A percentile compares a stretch with the other conserved stretches of the same genome.
phyloP scores from a whole-genome alignment of 805 yeast genomes.

The Maudiozyma bulderi region DNA sequence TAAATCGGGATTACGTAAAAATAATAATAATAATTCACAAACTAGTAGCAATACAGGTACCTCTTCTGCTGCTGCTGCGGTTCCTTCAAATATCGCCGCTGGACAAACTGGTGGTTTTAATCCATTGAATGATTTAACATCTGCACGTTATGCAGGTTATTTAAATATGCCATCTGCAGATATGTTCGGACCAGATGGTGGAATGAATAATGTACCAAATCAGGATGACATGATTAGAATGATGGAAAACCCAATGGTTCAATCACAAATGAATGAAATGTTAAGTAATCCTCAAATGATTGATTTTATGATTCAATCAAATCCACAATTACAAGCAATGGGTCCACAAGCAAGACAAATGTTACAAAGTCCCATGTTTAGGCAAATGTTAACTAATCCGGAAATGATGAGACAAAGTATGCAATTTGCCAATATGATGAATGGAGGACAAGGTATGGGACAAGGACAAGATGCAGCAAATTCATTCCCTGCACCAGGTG shows the following conservation, averaged over 20 bases:
- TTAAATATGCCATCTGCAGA: conserved; percentile 72
- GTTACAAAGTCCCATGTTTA: conserved; percentile 74
- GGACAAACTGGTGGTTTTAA: conserved; percentile 78
- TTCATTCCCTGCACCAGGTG: conserved; percentile 45
- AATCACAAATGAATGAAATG: conserved; percentile 74
- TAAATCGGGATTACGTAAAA: conserved; percentile 53
- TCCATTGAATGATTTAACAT: conserved; percentile 85
- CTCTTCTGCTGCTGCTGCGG: conserved; percentile 21
- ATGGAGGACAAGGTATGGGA: conserved; percentile 10
- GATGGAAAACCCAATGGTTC: conserved; percentile 75
- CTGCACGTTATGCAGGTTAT: conserved; percentile 92
- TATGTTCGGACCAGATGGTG: conserved; percentile 93
- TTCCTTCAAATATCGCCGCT: conserved; percentile 71
- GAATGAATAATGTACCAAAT: conserved; percentile 49
- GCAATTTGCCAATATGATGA: conserved; percentile 53
- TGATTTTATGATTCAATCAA: conserved; percentile 69
- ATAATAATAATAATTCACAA: conserved; percentile 19
- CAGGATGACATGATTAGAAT: conserved; percentile 64
- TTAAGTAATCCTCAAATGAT: conserved; percentile 81
- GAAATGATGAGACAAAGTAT: conserved; percentile 75
- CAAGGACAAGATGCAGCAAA: conserved; percentile 19
- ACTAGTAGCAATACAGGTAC: conserved; percentile 11
- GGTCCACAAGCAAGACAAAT: conserved; percentile 84
- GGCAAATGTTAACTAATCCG: conserved; percentile 76
- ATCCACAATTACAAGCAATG: conserved; percentile 76